Evolutionary conservation across 208 protist species (phyloP).

Genomic region (Trypanosomatidae sp.): DNA sequence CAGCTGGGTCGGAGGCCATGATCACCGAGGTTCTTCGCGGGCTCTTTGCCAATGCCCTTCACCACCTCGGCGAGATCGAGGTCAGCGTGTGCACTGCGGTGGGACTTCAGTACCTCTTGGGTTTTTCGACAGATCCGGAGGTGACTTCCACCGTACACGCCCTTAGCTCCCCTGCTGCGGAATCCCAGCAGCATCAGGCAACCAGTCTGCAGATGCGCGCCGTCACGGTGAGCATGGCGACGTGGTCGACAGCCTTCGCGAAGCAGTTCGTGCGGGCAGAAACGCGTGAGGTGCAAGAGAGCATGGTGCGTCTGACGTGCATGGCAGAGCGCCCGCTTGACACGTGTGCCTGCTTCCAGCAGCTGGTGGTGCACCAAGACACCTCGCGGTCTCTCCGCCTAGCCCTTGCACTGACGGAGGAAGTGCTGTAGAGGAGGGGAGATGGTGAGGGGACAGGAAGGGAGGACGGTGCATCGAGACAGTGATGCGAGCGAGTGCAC

Average conservation of each 20-base stretch:
- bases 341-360: conserved; percentile 73
- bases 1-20: conserved; percentile 21
- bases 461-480: background rate
- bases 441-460: too few species aligned
- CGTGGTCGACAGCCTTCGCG: conserved; percentile 23
- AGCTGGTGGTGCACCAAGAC: conserved; percentile 64
- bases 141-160: conserved; percentile 15
- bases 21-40: conserved; percentile 41
- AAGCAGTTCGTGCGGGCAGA: conserved; percentile 27
- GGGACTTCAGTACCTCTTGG: conserved; percentile 54
- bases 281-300: conserved; percentile 28
- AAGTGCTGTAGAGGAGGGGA: conserved; percentile 46
- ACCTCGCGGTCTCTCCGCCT: conserved; percentile 42
- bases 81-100: conserved; percentile 49
- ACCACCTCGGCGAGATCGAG: conserved; percentile 62
- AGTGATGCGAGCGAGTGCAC: background rate
- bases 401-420: conserved; percentile 57
- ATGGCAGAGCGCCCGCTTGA: conserved; percentile 74
- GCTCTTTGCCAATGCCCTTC: conserved; percentile 38
- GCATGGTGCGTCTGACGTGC: conserved; percentile 63
- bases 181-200: conserved; percentile 11
- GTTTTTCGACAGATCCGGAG: conserved; percentile 17
- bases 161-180: conserved; percentile 22
- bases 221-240: conserved; percentile 19
- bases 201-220: conserved; percentile 16